Conservation (phyloP, 2,329 filamentous ascomycete species). For the Leptographium wingfieldii region DNA sequence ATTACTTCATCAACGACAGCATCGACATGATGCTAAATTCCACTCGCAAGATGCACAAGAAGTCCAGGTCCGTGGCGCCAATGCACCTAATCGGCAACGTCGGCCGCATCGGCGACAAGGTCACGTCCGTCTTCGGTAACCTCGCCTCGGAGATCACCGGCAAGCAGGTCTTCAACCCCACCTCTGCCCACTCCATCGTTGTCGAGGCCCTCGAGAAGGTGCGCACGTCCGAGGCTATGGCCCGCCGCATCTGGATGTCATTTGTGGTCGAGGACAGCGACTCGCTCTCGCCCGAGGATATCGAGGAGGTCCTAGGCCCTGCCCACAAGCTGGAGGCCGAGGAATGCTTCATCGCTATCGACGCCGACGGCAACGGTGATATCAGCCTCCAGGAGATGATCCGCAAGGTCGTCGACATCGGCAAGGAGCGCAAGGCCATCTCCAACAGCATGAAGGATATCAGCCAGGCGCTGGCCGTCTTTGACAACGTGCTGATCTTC, state of each 20-base stretch:
- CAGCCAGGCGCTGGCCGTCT: constrained; percentile 80
- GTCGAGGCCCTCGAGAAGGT: constrained; percentile 79
- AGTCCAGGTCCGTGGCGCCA: constrained; percentile 55
- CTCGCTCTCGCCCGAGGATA: constrained; percentile 64
- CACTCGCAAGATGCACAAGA: constrained; percentile 20
- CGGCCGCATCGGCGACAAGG: constrained; percentile 78
- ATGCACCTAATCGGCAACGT: constrained; percentile 64
- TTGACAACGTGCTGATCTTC: constrained; percentile 74
- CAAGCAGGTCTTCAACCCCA: constrained; percentile 88
- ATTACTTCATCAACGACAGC: constrained; percentile 80
- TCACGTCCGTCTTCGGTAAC: constrained; percentile 86
- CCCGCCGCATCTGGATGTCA: constrained; percentile 95
- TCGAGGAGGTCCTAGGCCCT: constrained; percentile 74
- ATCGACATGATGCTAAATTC: constrained; percentile 52
- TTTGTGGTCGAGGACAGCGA: constrained; percentile 87
- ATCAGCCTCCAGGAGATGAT: constrained; percentile 95
- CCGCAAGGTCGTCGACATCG: constrained; percentile 70
- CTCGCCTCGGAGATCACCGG: constrained; percentile 91
- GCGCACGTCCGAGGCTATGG: constrained; percentile 76
- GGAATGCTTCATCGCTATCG: constrained; percentile 69
- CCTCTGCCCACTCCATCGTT: constrained; percentile 79
- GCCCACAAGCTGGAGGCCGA: constrained; percentile 66
- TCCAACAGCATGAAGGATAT: constrained; percentile 94
- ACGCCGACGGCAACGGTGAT: constrained; percentile 83
- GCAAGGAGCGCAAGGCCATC: constrained; percentile 78